Conservation (phyloP, 805 yeast genomes). For the Wickerhamomyces tratensis region DNA sequence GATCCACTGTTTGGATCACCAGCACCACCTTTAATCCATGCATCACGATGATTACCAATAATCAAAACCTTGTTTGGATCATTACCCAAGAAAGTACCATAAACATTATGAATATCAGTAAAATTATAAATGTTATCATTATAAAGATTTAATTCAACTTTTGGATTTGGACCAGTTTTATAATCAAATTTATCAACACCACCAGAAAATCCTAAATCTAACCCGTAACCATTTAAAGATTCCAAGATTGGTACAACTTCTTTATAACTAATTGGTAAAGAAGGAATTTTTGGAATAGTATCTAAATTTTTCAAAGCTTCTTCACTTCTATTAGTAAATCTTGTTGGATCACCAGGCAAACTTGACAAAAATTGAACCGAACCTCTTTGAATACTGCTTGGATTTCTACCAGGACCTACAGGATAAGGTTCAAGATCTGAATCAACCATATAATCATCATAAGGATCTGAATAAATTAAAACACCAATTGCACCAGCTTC, state of each 20-base stretch:
- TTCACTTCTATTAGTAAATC: slow-evolving; percentile 53
- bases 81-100: slow-evolving; percentile 50
- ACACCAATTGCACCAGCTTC: slow-evolving; percentile 62
- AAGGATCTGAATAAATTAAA: slow-evolving; percentile 60
- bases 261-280: slow-evolving; percentile 54
- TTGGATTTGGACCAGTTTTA: slow-evolving; percentile 40
- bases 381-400: slow-evolving; percentile 69
- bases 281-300: slow-evolving; percentile 57
- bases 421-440: slow-evolving; percentile 58
- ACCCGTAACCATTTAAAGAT: slow-evolving; percentile 50
- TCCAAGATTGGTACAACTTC: slow-evolving; percentile 57
- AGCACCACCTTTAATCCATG: slow-evolving; percentile 76
- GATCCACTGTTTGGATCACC: slow-evolving; percentile 75
- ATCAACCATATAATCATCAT: slow-evolving; percentile 46
- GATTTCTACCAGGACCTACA: slow-evolving; percentile 69
- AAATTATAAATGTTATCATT: slow-evolving; percentile 54
- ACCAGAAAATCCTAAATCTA: slow-evolving; percentile 39
- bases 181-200: slow-evolving; percentile 34
- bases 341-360: slow-evolving; percentile 69
- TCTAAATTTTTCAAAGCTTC: slow-evolving; percentile 37
- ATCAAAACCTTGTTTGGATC: slow-evolving; percentile 44
- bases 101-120: slow-evolving; percentile 52
- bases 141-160: slow-evolving; percentile 39
- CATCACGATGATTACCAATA: slow-evolving; percentile 71
- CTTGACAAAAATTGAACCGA: slow-evolving; percentile 53